Percentiles rank a stretch among this genome's conserved stretches.
Evolutionary conservation across 139 green algal species (phyloP).

Genomic region (Monoraphidium neglectum): DNA sequence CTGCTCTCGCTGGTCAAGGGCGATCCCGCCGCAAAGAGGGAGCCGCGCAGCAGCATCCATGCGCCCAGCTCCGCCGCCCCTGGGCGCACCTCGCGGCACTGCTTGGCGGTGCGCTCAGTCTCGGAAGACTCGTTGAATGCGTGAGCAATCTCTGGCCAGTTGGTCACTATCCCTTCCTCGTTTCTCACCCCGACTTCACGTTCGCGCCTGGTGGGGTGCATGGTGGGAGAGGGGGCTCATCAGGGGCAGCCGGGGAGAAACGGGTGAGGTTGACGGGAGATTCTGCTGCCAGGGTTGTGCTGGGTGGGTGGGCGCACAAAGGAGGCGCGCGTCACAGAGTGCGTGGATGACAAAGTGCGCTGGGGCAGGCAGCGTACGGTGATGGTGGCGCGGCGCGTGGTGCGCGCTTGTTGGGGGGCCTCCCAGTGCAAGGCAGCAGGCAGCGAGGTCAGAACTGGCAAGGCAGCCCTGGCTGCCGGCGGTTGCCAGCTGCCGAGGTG

Average conservation of each 20-base stretch:
- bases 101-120: conserved; percentile 72
- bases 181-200: conserved; percentile 50
- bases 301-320: background rate
- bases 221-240: background rate
- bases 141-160: conserved; percentile 60
- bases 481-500: no score
- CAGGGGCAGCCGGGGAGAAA: background rate
- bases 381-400: no score
- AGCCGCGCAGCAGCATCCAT: no score
- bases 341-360: background rate
- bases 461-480: no score
- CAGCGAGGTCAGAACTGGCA: background rate
- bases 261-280: background rate
- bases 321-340: background rate
- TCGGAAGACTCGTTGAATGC: conserved; percentile 46
- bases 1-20: no score
- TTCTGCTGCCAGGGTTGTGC: background rate
- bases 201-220: conserved; percentile 50
- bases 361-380: background rate
- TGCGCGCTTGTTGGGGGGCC: no score
- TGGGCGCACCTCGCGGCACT: conserved; percentile 67
- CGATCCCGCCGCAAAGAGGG: no score
- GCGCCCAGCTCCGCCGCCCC: no score
- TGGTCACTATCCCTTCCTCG: no score
- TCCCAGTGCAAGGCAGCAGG: no score